Conservation (phyloP, 345 rosid species). For the Salix udensis region DNA sequence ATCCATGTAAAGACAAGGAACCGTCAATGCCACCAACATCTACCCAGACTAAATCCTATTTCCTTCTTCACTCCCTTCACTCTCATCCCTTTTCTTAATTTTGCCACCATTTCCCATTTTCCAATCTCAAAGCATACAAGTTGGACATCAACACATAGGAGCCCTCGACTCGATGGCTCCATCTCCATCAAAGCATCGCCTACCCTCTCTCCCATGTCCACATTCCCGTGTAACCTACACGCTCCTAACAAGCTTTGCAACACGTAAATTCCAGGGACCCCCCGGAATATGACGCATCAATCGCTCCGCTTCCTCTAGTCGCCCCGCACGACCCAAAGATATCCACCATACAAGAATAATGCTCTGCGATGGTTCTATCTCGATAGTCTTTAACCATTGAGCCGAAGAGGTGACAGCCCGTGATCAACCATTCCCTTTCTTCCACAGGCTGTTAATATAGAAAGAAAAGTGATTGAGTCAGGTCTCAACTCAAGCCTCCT, state of each 20-base stretch:
- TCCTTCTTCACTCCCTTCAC: slow-evolving; percentile 76
- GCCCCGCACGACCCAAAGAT: slow-evolving; percentile 81
- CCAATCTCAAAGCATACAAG: slow-evolving; percentile 80
- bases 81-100: slow-evolving; percentile 62
- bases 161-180: slow-evolving; percentile 69
- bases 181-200: slow-evolving; percentile 51
- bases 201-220: slow-evolving; percentile 63
- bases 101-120: slow-evolving; percentile 68
- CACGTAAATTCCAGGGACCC: slow-evolving; percentile 59
- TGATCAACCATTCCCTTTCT: slow-evolving; percentile 76
- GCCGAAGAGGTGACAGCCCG: slow-evolving; percentile 51
- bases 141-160: slow-evolving; percentile 78
- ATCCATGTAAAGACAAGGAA: slow-evolving; percentile 48
- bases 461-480: slow-evolving; percentile 75
- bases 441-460: slow-evolving; percentile 69
- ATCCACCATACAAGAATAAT: slow-evolving; percentile 89
- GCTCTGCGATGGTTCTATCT: slow-evolving; percentile 67
- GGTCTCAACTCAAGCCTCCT: slow-evolving; percentile 50
- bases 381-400: slow-evolving; percentile 53
- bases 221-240: slow-evolving; percentile 65
- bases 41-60: slow-evolving; percentile 76
- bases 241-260: slow-evolving; percentile 84
- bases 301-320: slow-evolving; percentile 66
- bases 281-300: slow-evolving; percentile 56
- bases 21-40: slow-evolving; percentile 50